phyloP scores from a whole-genome alignment of 2,329 filamentous ascomycete genomes.

The Diaporthe citri region DNA sequence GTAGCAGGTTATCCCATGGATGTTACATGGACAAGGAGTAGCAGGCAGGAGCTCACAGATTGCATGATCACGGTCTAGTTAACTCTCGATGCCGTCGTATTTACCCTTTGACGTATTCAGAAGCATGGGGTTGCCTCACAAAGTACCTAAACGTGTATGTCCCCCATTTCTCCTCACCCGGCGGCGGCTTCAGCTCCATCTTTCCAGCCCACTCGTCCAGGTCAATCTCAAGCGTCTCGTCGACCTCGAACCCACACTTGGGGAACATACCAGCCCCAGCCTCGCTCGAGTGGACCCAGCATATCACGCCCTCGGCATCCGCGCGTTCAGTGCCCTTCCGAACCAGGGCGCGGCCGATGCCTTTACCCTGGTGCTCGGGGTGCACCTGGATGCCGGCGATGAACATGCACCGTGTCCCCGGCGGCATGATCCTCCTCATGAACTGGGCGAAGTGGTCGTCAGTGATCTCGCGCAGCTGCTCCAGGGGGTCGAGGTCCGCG shows the following conservation, averaged over 20 bases:
- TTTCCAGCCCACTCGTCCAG: constrained; percentile 50
- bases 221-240: constrained; percentile 48
- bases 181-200: constrained; percentile 41
- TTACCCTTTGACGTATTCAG: not conserved
- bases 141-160: constrained; percentile 52
- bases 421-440: constrained; percentile 45
- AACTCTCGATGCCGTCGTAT: too few species aligned
- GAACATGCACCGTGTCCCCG: constrained; percentile 50
- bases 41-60: not conserved
- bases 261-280: constrained; percentile 47
- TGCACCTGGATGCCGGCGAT: constrained; percentile 51
- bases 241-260: constrained; percentile 48
- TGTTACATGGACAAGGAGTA: not conserved
- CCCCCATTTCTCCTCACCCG: constrained; percentile 48
- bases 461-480: constrained; percentile 48
- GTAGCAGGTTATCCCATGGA: too few species aligned
- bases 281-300: constrained; percentile 53
- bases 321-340: constrained; percentile 49
- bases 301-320: constrained; percentile 47
- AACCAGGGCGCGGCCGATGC: constrained; percentile 51
- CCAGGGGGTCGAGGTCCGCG: constrained; percentile 44
- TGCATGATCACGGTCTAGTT: too few species aligned
- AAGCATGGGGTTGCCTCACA: constrained; percentile 39
- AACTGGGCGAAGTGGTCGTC: constrained; percentile 48
- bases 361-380: constrained; percentile 48